A percentile compares a stretch with the other conserved stretches of the same genome.
Conservation (phyloP, 352 stramenopile genomes). For the Phytophthora colocasiae region DNA sequence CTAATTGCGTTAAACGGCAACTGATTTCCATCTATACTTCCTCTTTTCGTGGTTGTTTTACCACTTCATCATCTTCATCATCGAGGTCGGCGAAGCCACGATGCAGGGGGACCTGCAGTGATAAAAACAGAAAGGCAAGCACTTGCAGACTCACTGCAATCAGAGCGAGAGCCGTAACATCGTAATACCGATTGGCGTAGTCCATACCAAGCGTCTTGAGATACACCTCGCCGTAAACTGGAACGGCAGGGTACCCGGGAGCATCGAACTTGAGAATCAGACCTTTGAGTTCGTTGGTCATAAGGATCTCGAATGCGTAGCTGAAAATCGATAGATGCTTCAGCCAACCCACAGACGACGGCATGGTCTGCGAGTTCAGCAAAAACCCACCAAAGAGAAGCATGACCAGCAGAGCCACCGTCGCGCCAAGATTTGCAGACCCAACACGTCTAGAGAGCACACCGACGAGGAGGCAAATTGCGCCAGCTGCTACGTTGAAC, state of each 20-base stretch:
- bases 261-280: conserved; percentile 82
- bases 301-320: conserved; percentile 89
- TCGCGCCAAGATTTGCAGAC: conserved; percentile 75
- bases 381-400: conserved; percentile 90
- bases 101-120: conserved; percentile 67
- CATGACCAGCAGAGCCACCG: conserved; percentile 82
- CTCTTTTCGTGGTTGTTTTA: conserved; percentile 12
- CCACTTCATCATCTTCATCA: conserved; percentile 12
- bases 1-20: no score
- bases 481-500: conserved; percentile 81
- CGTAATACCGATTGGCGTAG: conserved; percentile 79
- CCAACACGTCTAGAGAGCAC: conserved; percentile 70
- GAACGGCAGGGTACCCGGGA: conserved; percentile 74
- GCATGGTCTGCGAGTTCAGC: conserved; percentile 87
- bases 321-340: conserved; percentile 88
- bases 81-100: conserved; percentile 41
- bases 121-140: conserved; percentile 71
- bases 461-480: conserved; percentile 78
- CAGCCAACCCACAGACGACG: conserved; percentile 65
- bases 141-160: conserved; percentile 63
- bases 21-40: conserved; percentile 9
- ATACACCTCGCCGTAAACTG: conserved; percentile 86
- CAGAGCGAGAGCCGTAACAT: conserved; percentile 59
- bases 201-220: conserved; percentile 87
- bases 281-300: conserved; percentile 84